Conservation (phyloP, 768 basidiomycete species). For the Piloderma croceum region DNA sequence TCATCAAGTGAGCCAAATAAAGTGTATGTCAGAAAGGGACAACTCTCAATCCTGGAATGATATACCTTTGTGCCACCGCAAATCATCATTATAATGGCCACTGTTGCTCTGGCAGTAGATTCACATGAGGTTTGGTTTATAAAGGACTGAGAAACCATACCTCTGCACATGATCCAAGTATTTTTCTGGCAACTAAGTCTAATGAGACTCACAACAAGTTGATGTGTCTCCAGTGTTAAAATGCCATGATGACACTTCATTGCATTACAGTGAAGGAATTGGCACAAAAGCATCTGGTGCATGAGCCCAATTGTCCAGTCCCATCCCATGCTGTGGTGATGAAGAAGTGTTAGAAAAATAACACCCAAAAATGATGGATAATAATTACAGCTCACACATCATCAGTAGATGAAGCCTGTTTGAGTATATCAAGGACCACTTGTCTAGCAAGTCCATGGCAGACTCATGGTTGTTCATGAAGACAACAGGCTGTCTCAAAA, state of each 20-base stretch:
- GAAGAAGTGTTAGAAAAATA: no score
- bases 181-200: slow-evolving; percentile 33
- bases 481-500: no score
- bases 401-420: no score
- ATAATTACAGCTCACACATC: no score
- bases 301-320: slow-evolving; percentile 32
- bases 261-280: slow-evolving; percentile 37
- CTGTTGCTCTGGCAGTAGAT: not conserved
- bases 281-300: slow-evolving; percentile 36
- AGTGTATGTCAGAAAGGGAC: no score
- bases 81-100: not conserved
- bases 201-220: slow-evolving; percentile 27
- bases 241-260: slow-evolving; percentile 23
- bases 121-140: not conserved
- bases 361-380: no score
- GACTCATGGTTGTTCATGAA: no score
- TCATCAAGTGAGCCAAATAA: slow-evolving; percentile 9
- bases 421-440: no score
- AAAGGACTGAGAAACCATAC: slow-evolving; percentile 23
- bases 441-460: no score
- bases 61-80: not conserved
- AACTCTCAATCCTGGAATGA: no score
- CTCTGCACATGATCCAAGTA: slow-evolving; percentile 31
- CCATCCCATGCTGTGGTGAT: slow-evolving; percentile 33
- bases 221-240: slow-evolving; percentile 26